Evolutionary conservation across 2,329 filamentous ascomycete species (phyloP).

Genomic region (Sclerotinia trifoliorum): DNA sequence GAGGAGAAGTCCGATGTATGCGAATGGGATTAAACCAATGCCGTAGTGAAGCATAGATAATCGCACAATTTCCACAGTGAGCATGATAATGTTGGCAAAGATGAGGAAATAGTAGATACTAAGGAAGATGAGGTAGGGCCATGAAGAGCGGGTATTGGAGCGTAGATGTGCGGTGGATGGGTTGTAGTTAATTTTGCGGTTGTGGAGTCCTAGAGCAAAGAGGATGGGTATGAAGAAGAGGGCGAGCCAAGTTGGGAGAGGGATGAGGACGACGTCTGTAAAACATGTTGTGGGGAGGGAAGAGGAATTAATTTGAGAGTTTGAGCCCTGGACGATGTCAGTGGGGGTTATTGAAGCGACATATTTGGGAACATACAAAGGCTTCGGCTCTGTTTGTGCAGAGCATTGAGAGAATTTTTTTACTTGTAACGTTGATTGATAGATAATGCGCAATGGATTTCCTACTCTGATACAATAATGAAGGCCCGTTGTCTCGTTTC

Average conservation of each 20-base stretch:
- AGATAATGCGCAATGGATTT: not conserved
- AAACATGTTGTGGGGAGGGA: constrained; percentile 42
- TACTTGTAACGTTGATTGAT: not conserved
- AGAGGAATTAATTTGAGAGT: constrained; percentile 39
- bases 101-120: constrained; percentile 39
- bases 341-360: not conserved
- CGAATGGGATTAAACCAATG: constrained; percentile 41
- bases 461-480: not conserved
- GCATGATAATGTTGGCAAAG: constrained; percentile 38
- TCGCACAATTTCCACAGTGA: constrained; percentile 40
- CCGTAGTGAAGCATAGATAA: constrained; percentile 38
- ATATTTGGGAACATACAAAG: constrained; percentile 35
- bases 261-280: constrained; percentile 40
- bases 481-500: not conserved
- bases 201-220: constrained; percentile 28
- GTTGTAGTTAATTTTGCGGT: constrained; percentile 30
- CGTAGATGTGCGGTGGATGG: constrained; percentile 33
- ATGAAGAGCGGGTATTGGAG: constrained; percentile 19
- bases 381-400: constrained; percentile 40
- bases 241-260: constrained; percentile 41
- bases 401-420: constrained; percentile 22
- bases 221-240: constrained; percentile 36
- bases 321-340: constrained; percentile 36
- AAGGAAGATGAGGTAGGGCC: constrained; percentile 26
- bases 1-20: constrained; percentile 37